Base-by-base conservation (phyloP, 2,329 filamentous ascomycete species). In the Hyphodiscus sp. region DNA sequence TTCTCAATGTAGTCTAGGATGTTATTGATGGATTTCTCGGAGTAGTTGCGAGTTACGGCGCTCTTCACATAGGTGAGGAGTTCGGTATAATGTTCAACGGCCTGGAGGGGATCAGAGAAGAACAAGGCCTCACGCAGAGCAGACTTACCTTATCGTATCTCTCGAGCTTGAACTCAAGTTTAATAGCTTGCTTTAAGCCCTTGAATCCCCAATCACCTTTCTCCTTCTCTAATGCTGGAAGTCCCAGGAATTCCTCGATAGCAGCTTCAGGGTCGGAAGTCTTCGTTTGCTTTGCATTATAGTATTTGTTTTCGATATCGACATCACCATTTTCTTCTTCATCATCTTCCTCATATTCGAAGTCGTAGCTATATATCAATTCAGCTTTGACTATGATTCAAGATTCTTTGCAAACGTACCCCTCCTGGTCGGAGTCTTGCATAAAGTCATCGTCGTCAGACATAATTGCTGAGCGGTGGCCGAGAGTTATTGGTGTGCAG, bases 121-220 rank as follows among this genome's bases (percentile, higher is more conserved):
- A 8, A 38, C 16, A 11, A 38, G 23, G 15, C 20, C 18, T 38
- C 33, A 6, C 23, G 16, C 20, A 19, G 2, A 20, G n/a, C 20
- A 2, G 18, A 15, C 59, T 42, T 56, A 92, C 91, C 78, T 91
- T 81, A 50, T 89, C 83, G 66, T 95, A 97, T 70, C 83, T 81
- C n/a, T 82, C 85, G n/a, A 95, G 80, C 72, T 88, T 91, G 73
- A 95, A 96, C 69, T 97, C 91, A 1, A 96, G 79, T 73, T 99
- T 99, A 70, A 97, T 96, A 1, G 94, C 94, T 71, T 99, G 94
- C 73, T 99, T 99, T 61, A 97, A 71, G 3, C 91, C 92, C 71
- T 97, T 99, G 78, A 99, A 99, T 0, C 94, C 94, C 94, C 92
- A 97, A 70, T 99, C 92, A 56, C 90, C 90, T 74, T 97, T 99